Evolutionary conservation across 208 protist species (phyloP).

Genomic region (Wallacemonas collosoma): DNA sequence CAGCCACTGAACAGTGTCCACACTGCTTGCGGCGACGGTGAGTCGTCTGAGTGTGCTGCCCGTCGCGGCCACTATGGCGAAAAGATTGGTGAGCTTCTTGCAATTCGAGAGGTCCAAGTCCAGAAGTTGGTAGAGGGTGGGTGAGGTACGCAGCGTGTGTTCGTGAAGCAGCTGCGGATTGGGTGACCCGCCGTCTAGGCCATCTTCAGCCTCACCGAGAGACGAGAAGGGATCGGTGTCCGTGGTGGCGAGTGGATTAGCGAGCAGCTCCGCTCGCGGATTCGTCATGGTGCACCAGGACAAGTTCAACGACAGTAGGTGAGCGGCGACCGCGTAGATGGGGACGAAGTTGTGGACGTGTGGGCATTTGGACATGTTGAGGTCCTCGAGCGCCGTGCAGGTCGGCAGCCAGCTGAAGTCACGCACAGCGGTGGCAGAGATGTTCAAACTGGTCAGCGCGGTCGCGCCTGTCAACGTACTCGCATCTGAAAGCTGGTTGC

Average conservation of each 20-base stretch:
- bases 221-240: too few relatives aligned
- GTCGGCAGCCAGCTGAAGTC: slow-evolving; percentile 17
- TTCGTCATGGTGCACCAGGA: background rate
- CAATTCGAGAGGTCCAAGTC: slow-evolving; percentile 14
- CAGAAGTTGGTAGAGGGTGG: background rate
- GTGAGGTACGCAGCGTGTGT: background rate
- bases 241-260: background rate
- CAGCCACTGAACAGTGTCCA: background rate
- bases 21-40: slow-evolving; percentile 6
- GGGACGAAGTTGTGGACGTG: background rate
- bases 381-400: slow-evolving; percentile 14
- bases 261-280: background rate
- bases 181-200: background rate
- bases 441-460: slow-evolving; percentile 9
- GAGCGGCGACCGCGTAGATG: background rate
- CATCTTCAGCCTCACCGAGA: background rate
- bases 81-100: background rate
- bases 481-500: slow-evolving; percentile 11
- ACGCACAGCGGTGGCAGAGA: slow-evolving; percentile 15
- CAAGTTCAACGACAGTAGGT: slow-evolving; percentile 12
- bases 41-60: background rate
- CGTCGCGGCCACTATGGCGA: background rate
- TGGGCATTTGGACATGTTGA: slow-evolving; percentile 17
- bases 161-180: background rate
- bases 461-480: slow-evolving; percentile 1